These are phyloP conservation scores for Rutstroemia sydowiana DNA, from an alignment of 2,329 filamentous ascomycete species.

Conservation along the genomic window DNA sequence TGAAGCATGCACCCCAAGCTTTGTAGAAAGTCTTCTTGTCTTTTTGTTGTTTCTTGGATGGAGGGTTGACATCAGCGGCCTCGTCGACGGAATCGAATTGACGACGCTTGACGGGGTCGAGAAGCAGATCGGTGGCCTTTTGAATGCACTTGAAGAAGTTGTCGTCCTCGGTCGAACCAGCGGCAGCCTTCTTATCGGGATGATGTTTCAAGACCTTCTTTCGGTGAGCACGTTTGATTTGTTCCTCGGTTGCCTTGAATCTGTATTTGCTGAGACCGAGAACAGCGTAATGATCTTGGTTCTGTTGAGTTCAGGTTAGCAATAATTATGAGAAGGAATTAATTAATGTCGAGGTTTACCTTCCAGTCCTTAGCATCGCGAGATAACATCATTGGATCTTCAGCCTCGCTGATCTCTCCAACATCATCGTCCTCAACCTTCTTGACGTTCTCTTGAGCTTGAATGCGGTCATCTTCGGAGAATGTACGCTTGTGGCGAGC, in stretches of 20 bases:
- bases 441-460: slow-evolving; percentile 90
- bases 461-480: slow-evolving; percentile 95
- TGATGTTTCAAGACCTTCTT: slow-evolving; percentile 99
- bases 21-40: slow-evolving; percentile 86
- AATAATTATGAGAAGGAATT: not conserved
- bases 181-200: slow-evolving; percentile 96
- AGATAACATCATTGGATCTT: slow-evolving; percentile 86
- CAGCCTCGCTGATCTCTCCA: slow-evolving; percentile 85
- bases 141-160: slow-evolving; percentile 99
- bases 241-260: slow-evolving; percentile 87
- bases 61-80: slow-evolving; percentile 83
- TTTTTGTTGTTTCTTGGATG: slow-evolving; percentile 79
- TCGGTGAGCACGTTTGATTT: slow-evolving; percentile 98
- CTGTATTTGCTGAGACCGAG: slow-evolving; percentile 90
- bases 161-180: slow-evolving; percentile 82
- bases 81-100: slow-evolving; percentile 98
- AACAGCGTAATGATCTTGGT: slow-evolving; percentile 96
- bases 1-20: slow-evolving; percentile 85
- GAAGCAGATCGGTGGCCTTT: slow-evolving; percentile 88
- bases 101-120: slow-evolving; percentile 84
- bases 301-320: slow-evolving; percentile 39
- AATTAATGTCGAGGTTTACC: slow-evolving; percentile 43
- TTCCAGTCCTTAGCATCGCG: slow-evolving; percentile 99
- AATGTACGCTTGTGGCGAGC: slow-evolving; percentile 96
- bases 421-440: slow-evolving; percentile 88